Evolutionary conservation across 129 eudicot species (phyloP), one percentile per base, ranked within the genome.

Genomic region (Gnaphalium uliginosum): DNA sequence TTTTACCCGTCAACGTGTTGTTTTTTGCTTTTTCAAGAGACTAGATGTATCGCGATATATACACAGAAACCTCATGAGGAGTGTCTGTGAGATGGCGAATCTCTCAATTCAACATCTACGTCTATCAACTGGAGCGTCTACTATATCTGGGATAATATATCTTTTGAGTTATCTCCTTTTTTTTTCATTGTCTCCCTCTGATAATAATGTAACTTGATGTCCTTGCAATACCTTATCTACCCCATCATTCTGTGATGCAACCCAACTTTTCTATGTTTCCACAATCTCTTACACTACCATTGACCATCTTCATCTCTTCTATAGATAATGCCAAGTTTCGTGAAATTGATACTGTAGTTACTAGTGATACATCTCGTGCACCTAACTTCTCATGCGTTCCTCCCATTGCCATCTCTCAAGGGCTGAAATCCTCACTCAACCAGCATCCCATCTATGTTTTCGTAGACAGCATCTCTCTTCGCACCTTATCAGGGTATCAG

Each of bases 371-470:
- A 48, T 48, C 54, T 48, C 15, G n/a, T 17, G 5, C 18, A 17
- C 54, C 19, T 17, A 13, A 11, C n/a, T 48, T 48, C n/a, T 48
- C 54, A 48, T 48, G 54, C 6, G 6, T 48, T 46, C 53, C 53
- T 46, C 18, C 50, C 53, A 13, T 2, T 10, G 18, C 39, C 39
- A 33, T 33, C 6, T 33, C 39, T 30, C 33, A 30, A 30, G 33
- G 5, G 5, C 33, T 30, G 33, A 30, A 6, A 50, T 50, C 13
- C 23, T 51, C 8, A 22, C 43, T 0, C 63, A 70, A 51, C 63
- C 63, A 8, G n/a, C 30, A 26, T 50, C 43, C 74, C 74, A 26
- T 70, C 26, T 50, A 50, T 50, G 22, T 70, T 46, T 46, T 43
- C 8, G 15, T 46, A 15, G n/a, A n/a, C n/a, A n/a, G n/a, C n/a